Base-by-base conservation (phyloP, 148 eudicot genomes). In the Vaccinium macrocarpon region DNA sequence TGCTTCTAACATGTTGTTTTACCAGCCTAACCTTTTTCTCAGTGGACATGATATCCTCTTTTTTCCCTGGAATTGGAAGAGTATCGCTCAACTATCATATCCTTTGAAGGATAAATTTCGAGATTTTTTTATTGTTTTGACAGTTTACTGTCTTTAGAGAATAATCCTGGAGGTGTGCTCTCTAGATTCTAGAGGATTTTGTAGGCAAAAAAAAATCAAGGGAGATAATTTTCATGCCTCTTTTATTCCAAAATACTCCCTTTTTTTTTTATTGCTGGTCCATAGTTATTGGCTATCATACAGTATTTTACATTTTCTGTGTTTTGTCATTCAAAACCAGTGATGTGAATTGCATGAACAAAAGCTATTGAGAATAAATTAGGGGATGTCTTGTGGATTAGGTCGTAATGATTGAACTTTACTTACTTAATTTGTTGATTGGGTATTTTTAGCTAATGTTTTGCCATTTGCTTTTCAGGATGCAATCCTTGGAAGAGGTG, bases 341-440 rank as follows among this genome's bases (percentile, higher is more conserved):
- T 71, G 66, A 32, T 51, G 77, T 70, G 70, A 81, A 81, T 81
- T 70, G 38, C 51, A 13, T 52, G 27, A 62, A 23, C 46, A 81
- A 23, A 62, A 62, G 38, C 55, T 25, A 46, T 14, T 14, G 52
- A n/a, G 57, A 25, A 46, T 59, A 81, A 48, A 81, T 49, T 81
- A 9, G 42, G 82, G 12, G 64, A 82, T 82, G 78, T 82, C 61
- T 25, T 15, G 12, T 21, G 78, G 66, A 53, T 82, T 16, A 32
- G 35, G 35, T 32, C 35, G 1, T 32, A 32, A 32, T 1, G 35
- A 32, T 32, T 32, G 35, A 1, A 32, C 35, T 32, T 32, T 32
- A 1, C 35, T 32, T 32, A 1, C 35, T 32, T 32, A 32, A 32
- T 32, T 32, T 32, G 35, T 32, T 32, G 35, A 32, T 32, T 32